Evolutionary conservation across 2,329 filamentous ascomycete species (phyloP), one percentile per base, ranked within the genome.

Genomic region (Colletotrichum scovillei): DNA sequence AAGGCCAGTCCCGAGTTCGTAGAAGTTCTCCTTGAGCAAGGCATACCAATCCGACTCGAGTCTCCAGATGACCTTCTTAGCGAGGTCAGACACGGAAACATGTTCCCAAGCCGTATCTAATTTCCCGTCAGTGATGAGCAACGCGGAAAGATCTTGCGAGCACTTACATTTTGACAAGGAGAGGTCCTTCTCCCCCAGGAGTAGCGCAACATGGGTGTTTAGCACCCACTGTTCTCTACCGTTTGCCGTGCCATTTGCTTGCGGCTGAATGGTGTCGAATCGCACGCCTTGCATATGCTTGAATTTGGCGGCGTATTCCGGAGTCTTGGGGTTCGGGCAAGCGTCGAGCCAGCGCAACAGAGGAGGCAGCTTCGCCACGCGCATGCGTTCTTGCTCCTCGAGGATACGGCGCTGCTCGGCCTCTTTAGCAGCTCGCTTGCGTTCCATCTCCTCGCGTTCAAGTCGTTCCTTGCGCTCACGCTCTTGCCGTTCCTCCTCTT

Each of bases 191-290:
- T 92, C 90, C 16, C 91, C 91, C 1, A 93, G 83, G 9, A 93
- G 85, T 16, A 92, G 82, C 9, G 91, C 91, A 63, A 88, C 90
- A 69, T 92, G 89, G 3, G 88, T 90, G 77, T 92, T 93, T 63
- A 92, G 85, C 68, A 92, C 81, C 91, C 91, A 93, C 76, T 91
- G 90, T 76, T 92, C 91, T 63, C 90, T 86, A n/a, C 90, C 90
- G 59, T 87, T 87, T 1, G 86, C 76, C 12, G 87, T 88, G 8
- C 87, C 87, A 6, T 87, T 89, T 16, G 86, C 83, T 35, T 86
- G 85, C 4, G 86, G 85, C 16, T 86, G 85, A 69, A 92, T 91
- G 4, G 90, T 92, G 79, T 92, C 91, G 77, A 90, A 92, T 26
- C 91, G 88, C 60, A 91, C 89, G 19, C 91, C 91, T 76, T 89